These are phyloP conservation scores for Trifolium pratense DNA, from an alignment of 306 rosid species.

Conservation along the genomic window DNA sequence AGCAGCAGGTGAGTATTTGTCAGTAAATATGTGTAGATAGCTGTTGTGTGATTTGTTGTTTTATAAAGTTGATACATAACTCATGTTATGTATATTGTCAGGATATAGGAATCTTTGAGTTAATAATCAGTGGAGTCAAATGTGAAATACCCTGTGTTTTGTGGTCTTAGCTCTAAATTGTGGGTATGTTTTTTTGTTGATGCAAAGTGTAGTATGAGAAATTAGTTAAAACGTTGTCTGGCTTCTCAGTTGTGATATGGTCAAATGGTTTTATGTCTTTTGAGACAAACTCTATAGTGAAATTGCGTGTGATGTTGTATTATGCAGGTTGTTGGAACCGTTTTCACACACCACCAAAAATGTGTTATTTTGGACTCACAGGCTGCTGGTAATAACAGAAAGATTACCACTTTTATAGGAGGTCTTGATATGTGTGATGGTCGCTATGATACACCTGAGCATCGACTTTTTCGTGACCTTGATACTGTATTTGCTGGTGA, in stretches of 20 bases:
- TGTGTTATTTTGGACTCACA: constrained; percentile 93
- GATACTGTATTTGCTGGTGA: constrained; percentile 67
- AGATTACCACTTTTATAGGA: constrained; percentile 86
- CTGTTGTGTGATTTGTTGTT: constrained; percentile 20
- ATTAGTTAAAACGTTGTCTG: constrained; percentile 24
- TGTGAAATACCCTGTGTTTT: constrained; percentile 47
- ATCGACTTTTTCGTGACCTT: constrained; percentile 76
- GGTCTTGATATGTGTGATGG: constrained; percentile 97
- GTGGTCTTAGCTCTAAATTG: constrained; percentile 42
- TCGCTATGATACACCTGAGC: constrained; percentile 97
- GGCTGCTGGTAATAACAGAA: constrained; percentile 74
- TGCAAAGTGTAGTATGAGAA: constrained; percentile 33
- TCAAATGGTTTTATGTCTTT: constrained; percentile 11
- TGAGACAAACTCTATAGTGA: constrained; percentile 26
- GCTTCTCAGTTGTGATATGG: constrained; percentile 3
- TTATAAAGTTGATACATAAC: constrained; percentile 32
- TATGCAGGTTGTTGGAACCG: constrained; percentile 77
- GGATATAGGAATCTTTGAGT: constrained; percentile 46
- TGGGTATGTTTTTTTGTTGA: constrained; percentile 45
- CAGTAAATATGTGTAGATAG: constrained; percentile 48
- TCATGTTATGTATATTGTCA: constrained; percentile 45
- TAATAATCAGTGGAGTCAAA: constrained; percentile 43
- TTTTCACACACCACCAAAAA: constrained; percentile 96
- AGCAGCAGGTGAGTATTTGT: constrained; percentile 79
- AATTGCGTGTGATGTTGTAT: constrained; percentile 45